Evolutionary conservation across 176 grass and related monocot genomes (phyloP), one percentile per base, ranked within the genome.

Genomic region (Puya raimondii): DNA sequence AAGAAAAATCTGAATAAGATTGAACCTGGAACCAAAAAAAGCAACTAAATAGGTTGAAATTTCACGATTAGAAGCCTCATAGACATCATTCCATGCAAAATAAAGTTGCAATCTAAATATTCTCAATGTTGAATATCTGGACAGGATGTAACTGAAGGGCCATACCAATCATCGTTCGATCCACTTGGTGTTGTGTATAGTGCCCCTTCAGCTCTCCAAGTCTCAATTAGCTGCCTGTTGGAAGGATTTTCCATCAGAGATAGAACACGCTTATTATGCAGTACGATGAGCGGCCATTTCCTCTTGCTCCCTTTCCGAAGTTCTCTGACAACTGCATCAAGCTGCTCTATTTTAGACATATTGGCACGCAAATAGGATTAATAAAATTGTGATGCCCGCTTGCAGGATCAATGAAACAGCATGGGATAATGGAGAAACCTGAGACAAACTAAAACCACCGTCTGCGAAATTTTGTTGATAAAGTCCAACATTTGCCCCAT

Each of bases 381-480:
- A 50, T 14, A 74, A 0, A 70, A 23, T 69, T 53, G 14, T 33
- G 4, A 6, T 42, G 33, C 33, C 6, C 5, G 6, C 33, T 42
- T 42, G 47, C 64, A n/a, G 69, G 23, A 80, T 83, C 71, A 83
- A 50, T 14, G 70, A 0, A 66, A 23, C 64, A 64, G 14, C 53
- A 65, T 57, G 65, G 72, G 33, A 74, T 73, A 76, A 51, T n/a
- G 33, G 68, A 83, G 76, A 63, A 65, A 91, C 92, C 92, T 96
- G 92, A 78, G 77, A 80, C 13, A 96, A 70, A 74, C 83, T 85
- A 70, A 96, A 96, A 78, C 88, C 84, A 0, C 92, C 92, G 10
- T 89, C 84, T 1, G 92, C 72, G 72, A 96, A 96, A 82, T 96
- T 96, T 66, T 96, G 92, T 68, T 96, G 92, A 78, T 92, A 92